Evolutionary conservation across 2,329 filamentous ascomycete genomes (phyloP).

Genomic region (Talaromyces sp.): DNA sequence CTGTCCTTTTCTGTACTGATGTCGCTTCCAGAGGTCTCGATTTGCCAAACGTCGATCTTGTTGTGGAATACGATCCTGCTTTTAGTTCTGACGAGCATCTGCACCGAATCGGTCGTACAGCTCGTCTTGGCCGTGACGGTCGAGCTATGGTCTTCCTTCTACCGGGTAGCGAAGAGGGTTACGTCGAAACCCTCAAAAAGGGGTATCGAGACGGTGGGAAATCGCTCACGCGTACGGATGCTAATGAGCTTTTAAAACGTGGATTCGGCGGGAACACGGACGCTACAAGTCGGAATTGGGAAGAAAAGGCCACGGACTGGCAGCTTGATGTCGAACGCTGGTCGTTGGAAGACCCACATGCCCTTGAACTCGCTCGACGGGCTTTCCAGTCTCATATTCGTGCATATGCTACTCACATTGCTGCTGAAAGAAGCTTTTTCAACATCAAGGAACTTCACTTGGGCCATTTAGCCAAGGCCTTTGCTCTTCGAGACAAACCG

Average conservation of each 20-base stretch:
- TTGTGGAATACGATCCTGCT: conserved; percentile 93
- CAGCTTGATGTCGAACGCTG: conserved; percentile 62
- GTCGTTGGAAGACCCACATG: conserved; percentile 57
- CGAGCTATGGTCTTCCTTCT: conserved; percentile 84
- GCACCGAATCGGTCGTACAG: conserved; percentile 90
- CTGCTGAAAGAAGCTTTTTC: conserved; percentile 78
- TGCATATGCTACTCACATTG: conserved; percentile 89
- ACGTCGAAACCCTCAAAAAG: conserved; percentile 70
- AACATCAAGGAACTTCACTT: conserved; percentile 88
- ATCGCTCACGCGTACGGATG: conserved; percentile 56
- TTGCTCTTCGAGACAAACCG: conserved; percentile 81
- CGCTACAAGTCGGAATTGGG: conserved; percentile 50
- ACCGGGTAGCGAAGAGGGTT: conserved; percentile 86
- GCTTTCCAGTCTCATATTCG: conserved; percentile 89
- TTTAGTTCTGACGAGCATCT: conserved; percentile 91
- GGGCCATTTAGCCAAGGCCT: conserved; percentile 90
- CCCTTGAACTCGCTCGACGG: conserved; percentile 73
- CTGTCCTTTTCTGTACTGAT: conserved; percentile 86
- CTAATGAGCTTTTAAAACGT: conserved; percentile 62
- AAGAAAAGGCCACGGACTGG: conserved; percentile 60
- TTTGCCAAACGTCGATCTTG: conserved; percentile 87
- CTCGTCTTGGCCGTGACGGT: conserved; percentile 82
- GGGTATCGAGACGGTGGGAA: conserved; percentile 60
- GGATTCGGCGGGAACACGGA: conserved; percentile 50
- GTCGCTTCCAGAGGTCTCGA: conserved; percentile 94